These are phyloP conservation scores for Wickerhamiella lipophila DNA, from an alignment of 805 yeast species.

Conservation along the genomic window DNA sequence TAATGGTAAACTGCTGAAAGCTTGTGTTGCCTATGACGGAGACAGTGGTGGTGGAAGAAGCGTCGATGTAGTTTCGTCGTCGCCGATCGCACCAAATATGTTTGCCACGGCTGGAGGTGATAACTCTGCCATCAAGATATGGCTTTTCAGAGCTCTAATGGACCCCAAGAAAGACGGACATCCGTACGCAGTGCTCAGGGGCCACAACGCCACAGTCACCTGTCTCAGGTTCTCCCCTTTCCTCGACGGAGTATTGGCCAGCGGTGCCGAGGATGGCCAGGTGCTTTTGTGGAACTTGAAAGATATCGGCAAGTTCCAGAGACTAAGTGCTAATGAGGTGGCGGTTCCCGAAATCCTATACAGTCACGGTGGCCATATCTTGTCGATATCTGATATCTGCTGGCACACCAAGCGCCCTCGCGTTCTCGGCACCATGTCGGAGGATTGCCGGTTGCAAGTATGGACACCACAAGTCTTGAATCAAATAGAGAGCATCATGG, in stretches of 20 bases:
- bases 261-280: background rate
- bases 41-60: background rate
- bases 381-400: background rate
- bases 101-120: slow-evolving; percentile 1
- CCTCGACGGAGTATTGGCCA: background rate
- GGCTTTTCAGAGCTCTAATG: background rate
- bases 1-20: background rate
- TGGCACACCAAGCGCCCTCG: background rate
- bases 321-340: background rate
- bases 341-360: background rate
- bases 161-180: background rate
- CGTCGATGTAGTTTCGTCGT: background rate
- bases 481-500: background rate
- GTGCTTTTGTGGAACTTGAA: background rate
- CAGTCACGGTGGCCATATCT: background rate
- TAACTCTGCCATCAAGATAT: background rate
- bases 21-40: background rate
- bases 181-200: background rate
- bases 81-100: background rate
- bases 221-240: background rate
- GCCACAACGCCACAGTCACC: background rate
- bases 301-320: background rate
- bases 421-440: background rate
- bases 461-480: background rate
- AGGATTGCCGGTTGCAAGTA: background rate